phyloP scores from a whole-genome alignment of 1,284 basidiomycete genomes.

The Cutaneotrichosporon arboriforme region DNA sequence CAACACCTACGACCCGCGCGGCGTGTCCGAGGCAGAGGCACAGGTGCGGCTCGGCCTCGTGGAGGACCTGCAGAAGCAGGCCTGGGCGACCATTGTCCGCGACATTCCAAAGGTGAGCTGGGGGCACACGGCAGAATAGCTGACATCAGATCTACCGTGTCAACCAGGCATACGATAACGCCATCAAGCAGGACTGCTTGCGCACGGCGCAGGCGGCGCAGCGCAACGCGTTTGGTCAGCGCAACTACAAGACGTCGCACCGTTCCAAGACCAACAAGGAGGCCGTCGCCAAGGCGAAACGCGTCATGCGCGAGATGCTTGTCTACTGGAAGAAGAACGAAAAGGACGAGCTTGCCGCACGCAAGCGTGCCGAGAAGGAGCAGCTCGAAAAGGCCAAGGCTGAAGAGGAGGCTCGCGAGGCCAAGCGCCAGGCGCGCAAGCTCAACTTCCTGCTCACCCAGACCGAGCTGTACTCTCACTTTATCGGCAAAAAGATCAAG shows the following conservation, averaged over 20 bases:
- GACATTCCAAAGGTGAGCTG: constrained; percentile 71
- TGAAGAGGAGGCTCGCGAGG: constrained; percentile 95
- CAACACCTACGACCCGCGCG: constrained; percentile 34
- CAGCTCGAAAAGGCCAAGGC: constrained; percentile 81
- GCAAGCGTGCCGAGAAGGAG: constrained; percentile 91
- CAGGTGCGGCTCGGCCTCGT: constrained; percentile 46
- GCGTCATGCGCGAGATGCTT: constrained; percentile 60
- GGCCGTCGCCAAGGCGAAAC: constrained; percentile 64
- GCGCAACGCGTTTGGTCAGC: constrained; percentile 69
- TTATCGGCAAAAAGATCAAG: constrained; percentile 97
- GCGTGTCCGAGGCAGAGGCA: constrained; percentile 39
- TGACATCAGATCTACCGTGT: constrained; percentile 65
- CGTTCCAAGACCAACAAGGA: constrained; percentile 83
- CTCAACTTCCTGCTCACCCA: constrained; percentile 99
- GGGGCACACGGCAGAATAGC: neutral
- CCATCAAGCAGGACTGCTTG: constrained; percentile 54
- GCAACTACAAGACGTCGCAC: constrained; percentile 74
- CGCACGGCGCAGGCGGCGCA: constrained; percentile 32
- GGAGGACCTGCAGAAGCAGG: constrained; percentile 76
- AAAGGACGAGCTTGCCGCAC: constrained; percentile 80
- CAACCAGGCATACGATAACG: constrained; percentile 59
- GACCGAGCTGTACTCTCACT: constrained; percentile 98
- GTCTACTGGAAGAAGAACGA: constrained; percentile 98
- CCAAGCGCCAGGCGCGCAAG: constrained; percentile 90
- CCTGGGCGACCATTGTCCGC: constrained; percentile 78